Base-by-base conservation (phyloP, 2,329 filamentous ascomycete genomes). In the Microsporum ferrugineum region DNA sequence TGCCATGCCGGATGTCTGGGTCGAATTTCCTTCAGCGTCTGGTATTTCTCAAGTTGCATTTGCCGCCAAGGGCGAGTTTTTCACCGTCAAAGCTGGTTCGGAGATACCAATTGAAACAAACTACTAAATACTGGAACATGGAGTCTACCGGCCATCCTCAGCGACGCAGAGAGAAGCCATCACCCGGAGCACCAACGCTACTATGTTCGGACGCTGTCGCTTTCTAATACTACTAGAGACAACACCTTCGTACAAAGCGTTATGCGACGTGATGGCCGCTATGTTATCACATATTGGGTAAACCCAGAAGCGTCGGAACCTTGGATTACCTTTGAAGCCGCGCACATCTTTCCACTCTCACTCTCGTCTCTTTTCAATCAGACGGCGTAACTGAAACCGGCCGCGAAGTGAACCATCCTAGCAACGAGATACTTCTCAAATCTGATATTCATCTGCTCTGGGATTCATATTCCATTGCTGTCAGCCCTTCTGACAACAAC, bases 391-490 rank as follows among this genome's bases (percentile, higher is more conserved):
- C 39, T 43, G 14, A 56, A 58, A 61, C 58, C 10, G 63, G 59
- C 23, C 57, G 31, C 1, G 69, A 55, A 29, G 45, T 71, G 10
- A 66, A 70, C 59, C 68, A 66, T n/a, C 43, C 68, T 7, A 67
- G 70, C 51, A 71, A 71, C 63, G 70, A 69, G 5, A 27, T 71
- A 10, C 65, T 71, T 12, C 63, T 17, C 17, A 56, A 34, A 2
- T 8, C 34, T 1, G 41, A 62, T 45, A 57, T 69, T 12, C 69
- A 17, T 23, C 17, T 23, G 17, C 17, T 23, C 17, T 23, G 17
- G 57, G 66, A 70, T 38, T 31, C 17, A 6, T 71, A 67, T 61
- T 27, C 23, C 12, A 34, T 71, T 33, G 65, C 65, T 4, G 65
- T 71, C 5, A 68, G 71, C 49, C 68, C 66, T 12, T 61, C 68